Percentiles rank a stretch among this genome's conserved stretches.
phyloP scores from a whole-genome alignment of 176 grass and related monocot genomes.

The Triticum urartu region DNA sequence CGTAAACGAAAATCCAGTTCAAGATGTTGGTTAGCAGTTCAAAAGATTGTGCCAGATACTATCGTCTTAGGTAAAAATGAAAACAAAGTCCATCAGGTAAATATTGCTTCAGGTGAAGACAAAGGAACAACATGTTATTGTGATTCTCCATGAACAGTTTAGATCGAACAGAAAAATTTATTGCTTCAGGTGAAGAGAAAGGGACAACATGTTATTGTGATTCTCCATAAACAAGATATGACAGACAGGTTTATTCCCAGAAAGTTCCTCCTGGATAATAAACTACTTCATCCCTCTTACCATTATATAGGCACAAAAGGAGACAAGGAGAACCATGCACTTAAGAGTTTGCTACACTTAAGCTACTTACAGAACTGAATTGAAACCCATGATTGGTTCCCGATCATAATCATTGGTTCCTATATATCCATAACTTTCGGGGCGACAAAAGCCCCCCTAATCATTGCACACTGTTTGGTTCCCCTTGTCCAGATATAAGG shows the following conservation, averaged over 20 bases:
- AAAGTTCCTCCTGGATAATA: background rate
- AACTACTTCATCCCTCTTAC: background rate
- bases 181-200: background rate
- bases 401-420: too few relatives aligned
- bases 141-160: background rate
- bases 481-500: background rate
- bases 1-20: background rate
- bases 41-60: background rate
- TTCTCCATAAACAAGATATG: background rate
- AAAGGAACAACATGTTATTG: background rate
- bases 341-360: background rate
- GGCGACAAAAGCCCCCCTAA: background rate
- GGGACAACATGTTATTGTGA: background rate
- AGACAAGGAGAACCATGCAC: background rate
- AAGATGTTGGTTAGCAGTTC: background rate
- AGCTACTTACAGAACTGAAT: background rate
- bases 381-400: too few relatives aligned
- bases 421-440: too few relatives aligned
- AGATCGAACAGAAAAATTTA: background rate
- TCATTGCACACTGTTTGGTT: background rate
- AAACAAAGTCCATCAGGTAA: background rate
- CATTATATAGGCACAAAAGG: background rate
- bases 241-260: background rate
- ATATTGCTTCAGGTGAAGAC: background rate
- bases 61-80: background rate